phyloP scores from a whole-genome alignment of 1,139 yeast genomes.

The Magnusiomyces fungicola region DNA sequence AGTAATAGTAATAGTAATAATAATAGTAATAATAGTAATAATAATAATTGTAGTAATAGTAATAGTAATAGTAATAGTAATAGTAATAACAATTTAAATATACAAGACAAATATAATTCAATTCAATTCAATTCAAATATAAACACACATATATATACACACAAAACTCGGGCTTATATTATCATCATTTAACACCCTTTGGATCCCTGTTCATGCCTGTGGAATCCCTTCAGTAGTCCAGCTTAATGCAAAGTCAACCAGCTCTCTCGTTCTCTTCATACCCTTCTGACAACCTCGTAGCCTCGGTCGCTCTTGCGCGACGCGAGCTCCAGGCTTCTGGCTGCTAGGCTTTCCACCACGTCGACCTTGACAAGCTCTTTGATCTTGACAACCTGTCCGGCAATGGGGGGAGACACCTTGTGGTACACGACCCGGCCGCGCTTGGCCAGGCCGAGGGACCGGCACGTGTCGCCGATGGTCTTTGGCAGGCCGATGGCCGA shows the following conservation, averaged over 20 bases:
- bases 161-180: too few relatives aligned
- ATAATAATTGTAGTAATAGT: too few relatives aligned
- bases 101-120: neutral
- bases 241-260: too few relatives aligned
- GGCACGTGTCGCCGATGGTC: conserved; percentile 53
- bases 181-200: too few relatives aligned
- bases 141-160: too few relatives aligned
- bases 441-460: conserved; percentile 66
- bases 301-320: conserved; percentile 12
- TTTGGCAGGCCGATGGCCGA: conserved; percentile 85
- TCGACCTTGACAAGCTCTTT: conserved; percentile 89
- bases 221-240: too few relatives aligned
- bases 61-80: too few relatives aligned
- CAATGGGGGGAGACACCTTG: conserved; percentile 66
- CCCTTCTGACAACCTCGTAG: conserved; percentile 8
- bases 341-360: conserved; percentile 43
- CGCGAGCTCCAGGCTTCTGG: conserved; percentile 6
- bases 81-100: neutral
- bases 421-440: conserved; percentile 73
- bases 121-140: neutral
- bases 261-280: too few relatives aligned
- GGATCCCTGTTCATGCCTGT: too few relatives aligned
- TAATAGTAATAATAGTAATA: too few relatives aligned
- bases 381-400: conserved; percentile 75
- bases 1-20: neutral